A percentile compares a stretch with the other conserved stretches of the same genome.
These are phyloP conservation scores for Scedosporium minutisporum DNA, from an alignment of 2,329 filamentous ascomycete species.

Conservation along the genomic window DNA sequence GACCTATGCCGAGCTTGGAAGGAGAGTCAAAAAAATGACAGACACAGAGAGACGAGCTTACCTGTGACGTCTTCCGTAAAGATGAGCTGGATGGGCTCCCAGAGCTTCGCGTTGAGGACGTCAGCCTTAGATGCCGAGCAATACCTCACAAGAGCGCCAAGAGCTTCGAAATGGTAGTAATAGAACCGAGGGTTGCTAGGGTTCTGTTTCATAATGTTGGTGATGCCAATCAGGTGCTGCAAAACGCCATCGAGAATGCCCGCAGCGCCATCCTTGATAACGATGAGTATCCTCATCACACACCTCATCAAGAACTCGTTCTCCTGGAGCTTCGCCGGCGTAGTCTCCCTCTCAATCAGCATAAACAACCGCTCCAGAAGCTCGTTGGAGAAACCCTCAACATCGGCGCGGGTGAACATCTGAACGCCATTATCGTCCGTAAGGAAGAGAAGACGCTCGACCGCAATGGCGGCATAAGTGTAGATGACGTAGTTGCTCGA, in stretches of 20 bases:
- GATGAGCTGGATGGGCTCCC: constrained; percentile 72
- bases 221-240: constrained; percentile 77
- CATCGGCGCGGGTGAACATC: constrained; percentile 69
- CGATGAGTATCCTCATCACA: constrained; percentile 93
- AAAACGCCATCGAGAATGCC: constrained; percentile 70
- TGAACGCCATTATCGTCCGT: constrained; percentile 65
- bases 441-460: constrained; percentile 86
- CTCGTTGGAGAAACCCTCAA: constrained; percentile 75
- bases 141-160: constrained; percentile 75
- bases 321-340: constrained; percentile 89
- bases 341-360: constrained; percentile 74
- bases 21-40: neutral
- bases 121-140: constrained; percentile 55
- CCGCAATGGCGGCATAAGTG: constrained; percentile 90
- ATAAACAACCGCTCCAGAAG: constrained; percentile 84
- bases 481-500: constrained; percentile 94
- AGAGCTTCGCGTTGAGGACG: constrained; percentile 71
- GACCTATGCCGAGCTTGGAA: no score
- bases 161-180: constrained; percentile 94
- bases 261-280: constrained; percentile 74
- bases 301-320: constrained; percentile 99
- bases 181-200: constrained; percentile 97
- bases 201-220: constrained; percentile 83
- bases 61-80: constrained; percentile 73
- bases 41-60: constrained; percentile 24